phyloP scores from a whole-genome alignment of 108 stramenopile species.

The Conticribra guillardii region DNA sequence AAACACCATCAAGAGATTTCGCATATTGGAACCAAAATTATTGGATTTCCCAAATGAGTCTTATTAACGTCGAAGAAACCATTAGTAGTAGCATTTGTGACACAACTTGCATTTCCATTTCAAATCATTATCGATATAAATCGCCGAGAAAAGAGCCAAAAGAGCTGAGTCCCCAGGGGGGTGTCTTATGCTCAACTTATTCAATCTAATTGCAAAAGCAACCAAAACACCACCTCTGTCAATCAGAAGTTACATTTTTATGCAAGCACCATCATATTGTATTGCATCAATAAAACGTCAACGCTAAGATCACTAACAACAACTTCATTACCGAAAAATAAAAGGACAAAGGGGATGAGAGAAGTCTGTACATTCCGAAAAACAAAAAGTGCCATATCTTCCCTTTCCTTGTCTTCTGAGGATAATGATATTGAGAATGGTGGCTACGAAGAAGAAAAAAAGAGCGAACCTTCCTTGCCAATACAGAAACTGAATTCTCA shows the following conservation, averaged over 20 bases:
- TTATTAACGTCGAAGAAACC: background rate
- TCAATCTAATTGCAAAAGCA: background rate
- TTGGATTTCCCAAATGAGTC: conserved; percentile 1
- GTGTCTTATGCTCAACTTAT: background rate
- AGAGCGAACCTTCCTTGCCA: background rate
- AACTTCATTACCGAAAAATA: background rate
- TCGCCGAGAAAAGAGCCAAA: background rate
- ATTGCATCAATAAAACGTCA: too few species aligned
- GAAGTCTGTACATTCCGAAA: conserved; percentile 12
- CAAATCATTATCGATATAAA: background rate
- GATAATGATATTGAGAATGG: conserved; percentile 5
- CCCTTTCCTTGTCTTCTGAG: conserved; percentile 15
- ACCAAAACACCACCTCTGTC: background rate
- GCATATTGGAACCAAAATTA: too few species aligned
- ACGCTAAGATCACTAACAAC: background rate
- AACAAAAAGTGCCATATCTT: conserved; percentile 23
- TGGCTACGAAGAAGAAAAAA: background rate
- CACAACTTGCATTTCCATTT: background rate
- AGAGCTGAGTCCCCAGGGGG: background rate
- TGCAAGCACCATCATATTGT: too few species aligned
- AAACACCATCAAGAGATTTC: too few species aligned
- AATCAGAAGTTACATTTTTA: background rate
- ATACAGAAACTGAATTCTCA: too few species aligned
- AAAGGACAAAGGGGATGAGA: background rate
- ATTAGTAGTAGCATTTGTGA: background rate